These are phyloP conservation scores for Bacidia rubella DNA, from an alignment of 495 filamentous ascomycete species.

Conservation along the genomic window DNA sequence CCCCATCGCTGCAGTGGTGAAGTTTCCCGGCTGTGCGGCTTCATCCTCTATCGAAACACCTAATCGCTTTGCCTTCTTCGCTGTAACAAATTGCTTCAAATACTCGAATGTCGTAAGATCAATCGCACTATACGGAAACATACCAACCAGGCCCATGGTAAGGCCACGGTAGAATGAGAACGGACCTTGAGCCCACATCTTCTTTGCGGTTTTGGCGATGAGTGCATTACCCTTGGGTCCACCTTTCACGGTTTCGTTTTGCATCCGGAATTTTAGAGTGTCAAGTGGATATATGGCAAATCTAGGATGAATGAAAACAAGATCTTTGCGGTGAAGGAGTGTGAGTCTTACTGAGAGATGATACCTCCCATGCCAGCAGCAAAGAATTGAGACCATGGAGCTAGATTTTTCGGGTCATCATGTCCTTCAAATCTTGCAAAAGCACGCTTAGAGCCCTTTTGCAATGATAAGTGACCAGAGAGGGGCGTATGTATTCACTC, in stretches of 20 bases:
- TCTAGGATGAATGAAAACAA: constrained; percentile 27
- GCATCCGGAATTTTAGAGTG: constrained; percentile 94
- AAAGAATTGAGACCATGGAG: constrained; percentile 72
- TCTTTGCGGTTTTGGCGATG: constrained; percentile 64
- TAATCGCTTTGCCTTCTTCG: constrained; percentile 51
- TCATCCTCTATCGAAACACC: constrained; percentile 71
- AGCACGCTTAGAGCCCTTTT: constrained; percentile 70
- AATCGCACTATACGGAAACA: constrained; percentile 96
- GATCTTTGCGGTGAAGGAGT: constrained; percentile 2
- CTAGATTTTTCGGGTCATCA: constrained; percentile 62
- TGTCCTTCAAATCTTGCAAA: constrained; percentile 83
- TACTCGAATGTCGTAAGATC: constrained; percentile 93
- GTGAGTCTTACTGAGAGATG: constrained; percentile 62
- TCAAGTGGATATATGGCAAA: constrained; percentile 94
- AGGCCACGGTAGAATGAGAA: constrained; percentile 81
- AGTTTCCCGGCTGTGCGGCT: constrained; percentile 61
- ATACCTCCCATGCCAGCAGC: constrained; percentile 85
- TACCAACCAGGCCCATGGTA: constrained; percentile 80
- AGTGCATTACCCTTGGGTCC: constrained; percentile 75
- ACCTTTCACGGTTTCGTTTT: constrained; percentile 82
- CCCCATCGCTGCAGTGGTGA: constrained; percentile 70
- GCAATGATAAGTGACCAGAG: constrained; percentile 12
- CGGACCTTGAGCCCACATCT: constrained; percentile 67
- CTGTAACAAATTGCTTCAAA: constrained; percentile 59
- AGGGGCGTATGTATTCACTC: constrained; percentile 9